These are phyloP conservation scores for Lachnellula hyalina DNA, from an alignment of 2,329 filamentous ascomycete species.

Conservation along the genomic window DNA sequence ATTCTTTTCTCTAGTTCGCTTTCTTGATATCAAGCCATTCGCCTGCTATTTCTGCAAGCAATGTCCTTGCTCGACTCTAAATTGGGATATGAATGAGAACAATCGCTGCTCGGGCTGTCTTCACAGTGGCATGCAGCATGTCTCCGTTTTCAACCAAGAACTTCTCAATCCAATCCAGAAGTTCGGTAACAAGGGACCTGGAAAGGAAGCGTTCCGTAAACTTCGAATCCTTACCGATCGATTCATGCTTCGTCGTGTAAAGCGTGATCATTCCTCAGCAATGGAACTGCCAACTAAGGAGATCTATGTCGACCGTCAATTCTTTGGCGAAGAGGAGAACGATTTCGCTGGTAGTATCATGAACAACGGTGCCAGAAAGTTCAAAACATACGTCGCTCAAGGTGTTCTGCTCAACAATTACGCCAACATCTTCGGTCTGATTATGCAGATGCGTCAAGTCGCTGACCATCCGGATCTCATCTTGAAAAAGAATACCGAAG, in stretches of 20 bases:
- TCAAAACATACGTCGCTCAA: constrained; percentile 91
- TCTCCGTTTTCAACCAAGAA: constrained; percentile 91
- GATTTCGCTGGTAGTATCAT: constrained; percentile 96
- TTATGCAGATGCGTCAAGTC: constrained; percentile 99
- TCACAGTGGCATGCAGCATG: constrained; percentile 48
- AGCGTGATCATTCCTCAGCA: constrained; percentile 85
- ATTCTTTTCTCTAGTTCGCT: constrained; percentile 90
- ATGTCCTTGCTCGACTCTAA: constrained; percentile 73
- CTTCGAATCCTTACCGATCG: constrained; percentile 83
- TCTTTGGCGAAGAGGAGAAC: constrained; percentile 93
- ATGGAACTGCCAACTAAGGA: constrained; percentile 98
- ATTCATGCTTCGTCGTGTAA: constrained; percentile 93
- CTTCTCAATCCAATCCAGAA: constrained; percentile 76
- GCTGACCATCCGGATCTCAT: constrained; percentile 95
- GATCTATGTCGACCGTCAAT: constrained; percentile 85
- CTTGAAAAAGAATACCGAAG: constrained; percentile 78
- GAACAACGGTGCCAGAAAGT: constrained; percentile 80
- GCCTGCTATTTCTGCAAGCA: constrained; percentile 90
- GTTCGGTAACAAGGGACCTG: constrained; percentile 55
- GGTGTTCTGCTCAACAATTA: constrained; percentile 96
- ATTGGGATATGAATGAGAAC: constrained; percentile 74
- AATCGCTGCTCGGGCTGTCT: constrained; percentile 67
- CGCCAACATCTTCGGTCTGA: constrained; percentile 96
- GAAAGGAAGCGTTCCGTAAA: constrained; percentile 69
- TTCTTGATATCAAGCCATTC: constrained; percentile 83